Percentiles rank a stretch among this genome's conserved stretches.
Evolutionary conservation across 257 asterid genomes (phyloP).

Genomic region (Voacanga thouarsii): DNA sequence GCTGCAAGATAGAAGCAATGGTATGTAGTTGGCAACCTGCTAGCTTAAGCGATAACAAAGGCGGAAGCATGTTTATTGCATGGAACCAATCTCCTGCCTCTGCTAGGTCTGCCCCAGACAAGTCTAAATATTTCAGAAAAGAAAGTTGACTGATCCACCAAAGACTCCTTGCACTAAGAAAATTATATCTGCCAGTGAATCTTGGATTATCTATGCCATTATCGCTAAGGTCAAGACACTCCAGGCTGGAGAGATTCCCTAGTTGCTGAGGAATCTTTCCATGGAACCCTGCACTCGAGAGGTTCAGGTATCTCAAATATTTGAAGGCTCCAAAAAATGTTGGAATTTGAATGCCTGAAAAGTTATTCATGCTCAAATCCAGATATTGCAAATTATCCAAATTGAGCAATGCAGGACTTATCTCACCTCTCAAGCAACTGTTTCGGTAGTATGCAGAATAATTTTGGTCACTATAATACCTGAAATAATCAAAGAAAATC

Average conservation of each 20-base stretch:
- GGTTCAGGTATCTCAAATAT: slow-evolving; percentile 15
- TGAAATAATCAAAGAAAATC: not conserved
- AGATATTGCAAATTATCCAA: slow-evolving; percentile 18
- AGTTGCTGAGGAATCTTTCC: too few relatives aligned
- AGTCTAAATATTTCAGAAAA: slow-evolving; percentile 14
- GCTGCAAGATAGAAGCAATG: slow-evolving; percentile 9
- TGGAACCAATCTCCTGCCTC: slow-evolving; percentile 18
- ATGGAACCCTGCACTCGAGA: too few relatives aligned
- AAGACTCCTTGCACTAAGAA: slow-evolving; percentile 2
- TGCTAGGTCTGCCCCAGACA: not conserved
- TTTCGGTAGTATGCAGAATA: too few relatives aligned
- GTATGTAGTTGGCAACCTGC: not conserved
- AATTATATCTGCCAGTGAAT: too few relatives aligned
- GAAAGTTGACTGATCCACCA: slow-evolving; percentile 17
- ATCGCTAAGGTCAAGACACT: too few relatives aligned
- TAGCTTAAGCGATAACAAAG: slow-evolving; percentile 6
- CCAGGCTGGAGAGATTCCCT: slow-evolving; percentile 1
- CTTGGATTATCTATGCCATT: slow-evolving; percentile 19
- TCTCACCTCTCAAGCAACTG: slow-evolving; percentile 21
- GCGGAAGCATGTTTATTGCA: slow-evolving; percentile 17
- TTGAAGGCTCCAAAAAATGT: slow-evolving; percentile 17
- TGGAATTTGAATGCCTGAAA: not conserved
- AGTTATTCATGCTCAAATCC: slow-evolving; percentile 27
- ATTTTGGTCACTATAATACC: not conserved
- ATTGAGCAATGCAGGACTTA: slow-evolving; percentile 12